Percentiles rank a stretch among this genome's conserved stretches.
These are phyloP conservation scores for Pistacia vera DNA, from an alignment of 345 rosid species.

Conservation along the genomic window DNA sequence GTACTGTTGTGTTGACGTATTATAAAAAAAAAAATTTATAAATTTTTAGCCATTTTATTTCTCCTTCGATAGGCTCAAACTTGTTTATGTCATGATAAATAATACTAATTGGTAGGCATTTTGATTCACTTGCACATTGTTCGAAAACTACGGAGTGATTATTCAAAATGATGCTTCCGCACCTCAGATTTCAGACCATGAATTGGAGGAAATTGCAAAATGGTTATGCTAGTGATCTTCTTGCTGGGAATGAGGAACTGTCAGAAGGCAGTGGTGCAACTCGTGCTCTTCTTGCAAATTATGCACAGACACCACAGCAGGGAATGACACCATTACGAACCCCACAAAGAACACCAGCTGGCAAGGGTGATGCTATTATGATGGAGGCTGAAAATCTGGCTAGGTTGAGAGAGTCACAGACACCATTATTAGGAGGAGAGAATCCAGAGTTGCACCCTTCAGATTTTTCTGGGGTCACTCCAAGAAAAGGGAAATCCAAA, in stretches of 20 bases:
- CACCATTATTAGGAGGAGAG: slow-evolving; percentile 94
- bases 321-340: slow-evolving; percentile 92
- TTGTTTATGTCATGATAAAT: too few relatives aligned
- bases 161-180: slow-evolving; percentile 93
- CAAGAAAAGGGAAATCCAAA: slow-evolving; percentile 85
- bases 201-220: slow-evolving; percentile 95
- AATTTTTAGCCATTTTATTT: too few relatives aligned
- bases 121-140: too few relatives aligned
- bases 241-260: slow-evolving; percentile 83
- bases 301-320: slow-evolving; percentile 80
- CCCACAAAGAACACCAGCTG: slow-evolving; percentile 96
- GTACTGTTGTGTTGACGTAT: too few relatives aligned
- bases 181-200: slow-evolving; percentile 93
- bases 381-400: slow-evolving; percentile 99
- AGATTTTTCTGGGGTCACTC: slow-evolving; percentile 98
- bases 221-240: slow-evolving; percentile 94
- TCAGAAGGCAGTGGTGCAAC: slow-evolving; percentile 92
- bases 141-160: too few relatives aligned
- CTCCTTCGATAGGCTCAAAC: too few relatives aligned
- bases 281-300: slow-evolving; percentile 90
- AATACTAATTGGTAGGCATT: too few relatives aligned
- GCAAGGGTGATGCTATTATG: slow-evolving; percentile 96
- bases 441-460: slow-evolving; percentile 99
- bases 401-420: slow-evolving; percentile 93
- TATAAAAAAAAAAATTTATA: too few relatives aligned